Conservation (phyloP, 2,329 filamentous ascomycete genomes). For the Xylaria sp. region DNA sequence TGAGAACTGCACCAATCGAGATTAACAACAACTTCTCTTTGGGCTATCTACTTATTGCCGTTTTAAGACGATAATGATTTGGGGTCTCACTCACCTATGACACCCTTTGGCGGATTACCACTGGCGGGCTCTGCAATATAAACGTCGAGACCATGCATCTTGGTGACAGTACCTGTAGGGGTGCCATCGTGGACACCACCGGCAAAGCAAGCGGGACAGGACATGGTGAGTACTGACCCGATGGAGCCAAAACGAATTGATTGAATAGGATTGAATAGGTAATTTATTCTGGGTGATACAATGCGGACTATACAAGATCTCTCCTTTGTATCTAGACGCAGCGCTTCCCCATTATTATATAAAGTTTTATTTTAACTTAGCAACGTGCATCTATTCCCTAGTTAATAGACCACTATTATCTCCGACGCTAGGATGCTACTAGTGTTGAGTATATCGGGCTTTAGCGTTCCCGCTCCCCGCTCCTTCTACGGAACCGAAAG, state of each 20-base stretch:
- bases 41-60: neutral
- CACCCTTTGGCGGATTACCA: slow-evolving; percentile 54
- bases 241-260: neutral
- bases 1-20: slow-evolving; percentile 52
- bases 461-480: neutral
- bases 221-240: slow-evolving; percentile 29
- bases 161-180: slow-evolving; percentile 57
- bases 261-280: neutral
- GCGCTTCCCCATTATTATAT: neutral
- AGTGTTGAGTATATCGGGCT: neutral
- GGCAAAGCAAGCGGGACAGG: slow-evolving; percentile 54
- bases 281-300: neutral
- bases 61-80: neutral
- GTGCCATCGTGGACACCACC: slow-evolving; percentile 57
- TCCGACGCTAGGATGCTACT: neutral
- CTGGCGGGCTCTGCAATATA: slow-evolving; percentile 56
- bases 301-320: neutral
- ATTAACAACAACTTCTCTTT: neutral
- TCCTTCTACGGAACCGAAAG: neutral
- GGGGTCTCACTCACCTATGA: slow-evolving; percentile 48
- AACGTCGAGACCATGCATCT: slow-evolving; percentile 58
- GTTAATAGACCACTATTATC: neutral
- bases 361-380: neutral
- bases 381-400: neutral
- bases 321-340: neutral